Evolutionary conservation across 192 early-diverging fungal species (phyloP).

Genomic region (Cladochytrium replicatum): DNA sequence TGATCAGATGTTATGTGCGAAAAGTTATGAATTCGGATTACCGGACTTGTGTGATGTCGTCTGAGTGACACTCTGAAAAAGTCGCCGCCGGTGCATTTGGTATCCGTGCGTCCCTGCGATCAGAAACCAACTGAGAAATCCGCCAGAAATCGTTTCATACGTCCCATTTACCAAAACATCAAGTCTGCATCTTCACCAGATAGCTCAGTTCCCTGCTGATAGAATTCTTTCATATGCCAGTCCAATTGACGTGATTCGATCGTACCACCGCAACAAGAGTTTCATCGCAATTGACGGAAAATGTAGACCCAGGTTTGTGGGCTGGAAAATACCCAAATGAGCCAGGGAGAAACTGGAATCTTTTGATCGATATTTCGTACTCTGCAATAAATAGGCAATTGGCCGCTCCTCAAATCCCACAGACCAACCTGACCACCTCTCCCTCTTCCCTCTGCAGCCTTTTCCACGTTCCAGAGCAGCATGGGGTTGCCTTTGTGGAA

Average conservation of each 20-base stretch:
- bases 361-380: neutral
- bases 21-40: neutral
- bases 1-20: neutral
- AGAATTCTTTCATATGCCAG: neutral
- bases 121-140: neutral
- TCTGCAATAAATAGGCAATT: neutral
- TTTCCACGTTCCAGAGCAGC: constrained; percentile 11
- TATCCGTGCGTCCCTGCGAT: constrained; percentile 26
- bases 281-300: constrained; percentile 20
- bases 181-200: constrained; percentile 32
- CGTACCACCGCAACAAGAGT: constrained; percentile 27
- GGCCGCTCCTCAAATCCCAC: constrained; percentile 21
- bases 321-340: constrained; percentile 3
- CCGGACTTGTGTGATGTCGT: constrained; percentile 39
- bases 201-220: constrained; percentile 19
- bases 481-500: constrained; percentile 11
- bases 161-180: constrained; percentile 22
- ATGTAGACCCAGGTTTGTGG: constrained; percentile 19
- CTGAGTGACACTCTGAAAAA: constrained; percentile 41
- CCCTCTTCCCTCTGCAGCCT: too few species aligned
- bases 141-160: neutral
- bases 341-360: neutral
- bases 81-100: constrained; percentile 5
- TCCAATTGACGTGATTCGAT: constrained; percentile 7
- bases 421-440: constrained; percentile 11